Evolutionary conservation across 495 filamentous ascomycete genomes (phyloP), one percentile per base, ranked within the genome.

Genomic region (Pyronema domesticum): DNA sequence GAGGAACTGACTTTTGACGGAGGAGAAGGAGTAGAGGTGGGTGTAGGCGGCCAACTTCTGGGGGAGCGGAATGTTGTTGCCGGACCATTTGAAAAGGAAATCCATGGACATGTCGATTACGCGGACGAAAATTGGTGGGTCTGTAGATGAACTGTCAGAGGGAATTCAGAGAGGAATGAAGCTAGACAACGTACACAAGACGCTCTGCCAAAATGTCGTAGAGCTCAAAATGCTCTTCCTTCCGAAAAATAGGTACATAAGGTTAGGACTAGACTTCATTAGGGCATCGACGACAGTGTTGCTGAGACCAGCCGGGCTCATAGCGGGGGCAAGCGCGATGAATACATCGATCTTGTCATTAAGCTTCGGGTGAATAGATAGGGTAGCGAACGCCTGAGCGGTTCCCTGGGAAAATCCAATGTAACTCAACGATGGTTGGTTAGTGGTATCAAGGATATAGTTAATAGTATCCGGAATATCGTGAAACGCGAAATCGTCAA

Each of bases 41-140:
- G 89, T 80, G 62, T 98, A 98, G n/a, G 87, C 88, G 23, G 91
- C 91, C 6, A 96, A 78, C 67, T 98, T 98, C 68, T 98, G 91
- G 45, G 80, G 80, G 13, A 77, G 72, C 33, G 78, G 80, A 60
- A 98, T 95, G 63, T 95, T 98, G 55, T 72, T 68, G n/a, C 81
- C 82, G 33, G 75, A 74, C 91, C 91, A 98, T 60, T 82, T 82
- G 69, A 98, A 98, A 3, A 98, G 78, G 60, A 88, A 85, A 1
- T 69, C 65, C 10, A 95, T 74, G 14, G 81, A 80, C 53, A 81
- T 75, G 66, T 98, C 91, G 57, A 98, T 94, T 30, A 87, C 70
- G 53, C 83, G 83, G 52, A 87, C 81, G 63, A 93, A 98, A 55
- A 98, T 85, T 4, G 89, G 91, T 1, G 89, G 91, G 65, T 96